phyloP scores from a whole-genome alignment of 2,329 filamentous ascomycete genomes.

The Fonsecaea pugnacius region DNA sequence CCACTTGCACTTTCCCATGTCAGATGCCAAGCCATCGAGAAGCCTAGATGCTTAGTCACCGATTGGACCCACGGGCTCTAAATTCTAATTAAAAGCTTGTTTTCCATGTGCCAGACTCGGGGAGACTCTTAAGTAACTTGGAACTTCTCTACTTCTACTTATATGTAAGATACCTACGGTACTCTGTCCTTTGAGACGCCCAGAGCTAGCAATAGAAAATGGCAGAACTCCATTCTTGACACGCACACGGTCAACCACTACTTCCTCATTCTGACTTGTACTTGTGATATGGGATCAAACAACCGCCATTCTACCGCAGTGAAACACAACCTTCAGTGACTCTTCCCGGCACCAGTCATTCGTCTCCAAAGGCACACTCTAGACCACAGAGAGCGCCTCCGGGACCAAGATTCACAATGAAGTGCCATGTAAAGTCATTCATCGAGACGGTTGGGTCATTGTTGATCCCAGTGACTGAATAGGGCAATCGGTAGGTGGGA shows the following conservation, averaged over 20 bases:
- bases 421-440: not conserved
- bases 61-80: not conserved
- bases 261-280: not conserved
- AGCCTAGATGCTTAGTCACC: not conserved
- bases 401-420: not conserved
- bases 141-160: not conserved
- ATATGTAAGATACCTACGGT: too few relatives aligned
- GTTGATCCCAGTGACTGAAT: not conserved
- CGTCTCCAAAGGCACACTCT: not conserved
- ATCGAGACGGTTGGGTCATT: not conserved
- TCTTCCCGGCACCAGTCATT: not conserved
- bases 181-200: not conserved
- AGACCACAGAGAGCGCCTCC: not conserved
- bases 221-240: not conserved
- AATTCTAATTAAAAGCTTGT: constrained; percentile 1
- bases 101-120: not conserved
- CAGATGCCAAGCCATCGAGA: not conserved
- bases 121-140: not conserved
- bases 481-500: not conserved
- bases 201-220: not conserved
- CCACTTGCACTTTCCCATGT: not conserved
- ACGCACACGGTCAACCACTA: not conserved
- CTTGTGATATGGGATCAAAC: not conserved
- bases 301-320: not conserved
- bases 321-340: not conserved